Evolutionary conservation across 805 yeast species (phyloP).

Genomic region (Saccharomycopsis schoenii): DNA sequence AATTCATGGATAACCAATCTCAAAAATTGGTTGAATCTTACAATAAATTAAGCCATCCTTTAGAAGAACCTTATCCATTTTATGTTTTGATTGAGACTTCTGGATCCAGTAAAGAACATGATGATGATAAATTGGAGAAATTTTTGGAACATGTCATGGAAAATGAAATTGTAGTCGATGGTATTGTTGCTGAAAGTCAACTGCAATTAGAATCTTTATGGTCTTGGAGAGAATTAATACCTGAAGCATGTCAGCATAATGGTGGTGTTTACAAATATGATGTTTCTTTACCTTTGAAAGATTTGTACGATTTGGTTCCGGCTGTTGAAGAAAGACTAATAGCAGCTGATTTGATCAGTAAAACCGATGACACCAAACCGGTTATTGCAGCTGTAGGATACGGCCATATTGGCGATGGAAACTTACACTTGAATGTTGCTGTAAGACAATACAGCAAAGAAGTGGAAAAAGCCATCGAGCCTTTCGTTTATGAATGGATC

Average conservation of each 20-base stretch:
- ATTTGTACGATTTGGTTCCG: conserved; percentile 72
- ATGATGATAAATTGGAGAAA: conserved; percentile 76
- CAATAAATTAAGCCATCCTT: conserved; percentile 58
- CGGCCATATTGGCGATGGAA: conserved; percentile 98
- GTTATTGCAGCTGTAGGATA: conserved; percentile 88
- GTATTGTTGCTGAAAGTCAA: conserved; percentile 93
- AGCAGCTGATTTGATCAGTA: conserved; percentile 50
- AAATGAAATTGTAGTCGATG: conserved; percentile 76
- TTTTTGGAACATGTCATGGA: conserved; percentile 84
- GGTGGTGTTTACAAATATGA: conserved; percentile 98
- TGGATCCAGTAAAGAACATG: conserved; percentile 93
- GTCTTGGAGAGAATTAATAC: conserved; percentile 93
- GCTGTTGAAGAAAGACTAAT: conserved; percentile 57
- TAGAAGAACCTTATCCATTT: conserved; percentile 77
- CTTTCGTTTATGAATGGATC: conserved; percentile 92
- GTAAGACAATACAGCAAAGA: conserved; percentile 73
- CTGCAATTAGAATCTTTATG: conserved; percentile 74
- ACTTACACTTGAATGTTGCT: conserved; percentile 86
- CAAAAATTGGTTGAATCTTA: conserved; percentile 56
- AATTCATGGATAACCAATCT: conserved; percentile 76
- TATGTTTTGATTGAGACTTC: conserved; percentile 89
- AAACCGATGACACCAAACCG: conserved; percentile 51
- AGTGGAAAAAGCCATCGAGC: conserved; percentile 78
- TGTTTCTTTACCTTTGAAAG: conserved; percentile 79
- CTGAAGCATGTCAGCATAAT: conserved; percentile 73